Conservation (phyloP, 2,329 filamentous ascomycete genomes). For the Madurella fahalii region DNA sequence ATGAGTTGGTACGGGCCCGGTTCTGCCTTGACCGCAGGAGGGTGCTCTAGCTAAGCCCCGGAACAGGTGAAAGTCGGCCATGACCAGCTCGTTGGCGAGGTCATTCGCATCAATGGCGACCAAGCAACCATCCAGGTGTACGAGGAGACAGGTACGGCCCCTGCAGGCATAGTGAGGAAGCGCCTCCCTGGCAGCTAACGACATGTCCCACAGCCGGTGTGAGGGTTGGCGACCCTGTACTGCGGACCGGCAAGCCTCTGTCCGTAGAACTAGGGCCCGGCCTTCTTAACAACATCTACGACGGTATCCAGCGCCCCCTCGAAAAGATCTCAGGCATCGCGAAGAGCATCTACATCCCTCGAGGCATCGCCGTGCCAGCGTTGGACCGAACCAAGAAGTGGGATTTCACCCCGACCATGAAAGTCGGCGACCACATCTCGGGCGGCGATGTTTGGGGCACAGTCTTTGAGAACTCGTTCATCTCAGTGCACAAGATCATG, state of each 20-base stretch:
- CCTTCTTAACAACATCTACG: slow-evolving; percentile 98
- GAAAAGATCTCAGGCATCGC: slow-evolving; percentile 73
- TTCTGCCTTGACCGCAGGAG: neutral
- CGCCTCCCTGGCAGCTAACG: slow-evolving; percentile 14
- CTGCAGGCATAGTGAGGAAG: neutral
- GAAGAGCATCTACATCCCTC: slow-evolving; percentile 94
- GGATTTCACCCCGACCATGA: slow-evolving; percentile 88
- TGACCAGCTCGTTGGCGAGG: slow-evolving; percentile 89
- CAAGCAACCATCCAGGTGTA: slow-evolving; percentile 98
- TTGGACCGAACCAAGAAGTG: slow-evolving; percentile 91
- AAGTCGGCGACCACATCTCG: slow-evolving; percentile 95
- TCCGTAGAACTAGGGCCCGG: slow-evolving; percentile 97
- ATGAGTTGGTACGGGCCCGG: slow-evolving; percentile 73
- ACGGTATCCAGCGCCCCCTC: slow-evolving; percentile 95
- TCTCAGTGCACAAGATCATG: slow-evolving; percentile 89
- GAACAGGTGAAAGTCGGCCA: slow-evolving; percentile 82
- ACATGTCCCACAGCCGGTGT: slow-evolving; percentile 66
- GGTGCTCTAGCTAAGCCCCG: slow-evolving; percentile 13
- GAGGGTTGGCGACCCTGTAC: slow-evolving; percentile 89
- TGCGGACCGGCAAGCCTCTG: slow-evolving; percentile 86
- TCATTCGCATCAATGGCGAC: slow-evolving; percentile 95
- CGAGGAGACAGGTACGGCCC: slow-evolving; percentile 82
- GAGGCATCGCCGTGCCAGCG: slow-evolving; percentile 82
- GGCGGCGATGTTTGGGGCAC: slow-evolving; percentile 94
- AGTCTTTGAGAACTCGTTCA: slow-evolving; percentile 93